Base-by-base conservation (phyloP, 176 grass and related monocot species). In the Cenchrus purpureus region DNA sequence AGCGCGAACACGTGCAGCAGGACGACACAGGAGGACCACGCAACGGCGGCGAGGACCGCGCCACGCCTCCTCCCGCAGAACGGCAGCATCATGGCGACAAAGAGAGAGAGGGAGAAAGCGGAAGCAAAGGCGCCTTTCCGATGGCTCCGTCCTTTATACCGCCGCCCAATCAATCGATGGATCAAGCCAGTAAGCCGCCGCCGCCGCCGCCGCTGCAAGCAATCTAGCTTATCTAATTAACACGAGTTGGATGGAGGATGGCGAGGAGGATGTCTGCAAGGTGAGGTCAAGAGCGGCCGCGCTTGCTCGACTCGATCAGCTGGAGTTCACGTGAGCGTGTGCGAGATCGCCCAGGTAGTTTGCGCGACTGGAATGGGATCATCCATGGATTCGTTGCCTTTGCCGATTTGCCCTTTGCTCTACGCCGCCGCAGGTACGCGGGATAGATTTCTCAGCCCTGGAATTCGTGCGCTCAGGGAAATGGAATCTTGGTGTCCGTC, bases 331-430 rank as follows among this genome's bases (percentile, higher is more conserved):
- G 83, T 90, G 73, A 82, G 44, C 83, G 70, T 73, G 55, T 1
- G 72, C 79, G 54, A 32, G 56, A 84, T 71, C 32, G 32, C 69
- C 53, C 44, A 49, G 10, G 63, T 40, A 64, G 79, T 44, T 82
- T 71, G 31, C 50, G 61, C 56, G 16, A 65, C 46, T 65, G 73
- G 76, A 14, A 75, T 80, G 83, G 79, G 56, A 60, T 45, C 85
- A 82, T 66, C 84, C 82, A 42, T 77, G 89, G 64, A 87, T 92
- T 89, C 84, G 16, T 91, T 91, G 84, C 89, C 82, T 85, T 94
- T 77, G 29, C 46, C 16, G 43, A 70, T 73, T 57, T 70, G 54
- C 81, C 88, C 77, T 45, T 54, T 62, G 77, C 31, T 75, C 82
- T 51, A 86, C 64, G 83, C 75, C 55, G 66, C 16, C 81, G 32